Evolutionary conservation across 331 rosid species (phyloP), one percentile per base, ranked within the genome.

Genomic region (Malus hybrid): DNA sequence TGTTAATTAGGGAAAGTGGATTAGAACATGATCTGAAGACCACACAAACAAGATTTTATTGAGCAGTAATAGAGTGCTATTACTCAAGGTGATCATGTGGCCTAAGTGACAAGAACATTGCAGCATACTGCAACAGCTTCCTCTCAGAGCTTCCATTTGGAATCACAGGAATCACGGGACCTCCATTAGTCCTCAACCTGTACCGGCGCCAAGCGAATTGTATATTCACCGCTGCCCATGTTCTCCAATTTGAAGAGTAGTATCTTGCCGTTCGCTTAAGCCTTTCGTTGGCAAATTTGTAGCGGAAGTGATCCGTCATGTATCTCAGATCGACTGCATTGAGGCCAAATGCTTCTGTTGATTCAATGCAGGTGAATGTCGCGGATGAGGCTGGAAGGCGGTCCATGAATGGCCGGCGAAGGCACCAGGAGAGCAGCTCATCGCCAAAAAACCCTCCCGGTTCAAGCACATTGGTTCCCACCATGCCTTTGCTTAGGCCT

Each of bases 211-310:
- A 94, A 50, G 92, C 91, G 22, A 94, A 76, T 79, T 94, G 99
- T 62, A 94, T 82, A 39, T 85, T 94, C 32, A 94, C 97, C 22
- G 99, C 89, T 24, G 97, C 99, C 99, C 99, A 94, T 10, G 99
- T 94, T 71, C 99, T 71, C 99, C 99, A 94, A 79, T 94, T 94
- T 4, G 99, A 94, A 10, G 99, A 94, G 87, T 94, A 94, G 61
- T 92, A 94, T 73, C 99, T 90, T 0, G 99, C 96, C 0, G 99
- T 90, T 78, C 96, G 77, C 81, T 94, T 94, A 2, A 92, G 92
- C 71, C 97, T 86, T 76, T 94, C 97, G 19, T 94, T 94, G 6
- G 92, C 91, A 29, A 94, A 94, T 72, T 90, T 92, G 89, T 94
- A 94, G 7, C 99, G 85, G 75, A 94, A 94, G 65, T 94, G 97